These are phyloP conservation scores for Tulasnella sp. DNA, from an alignment of 768 basidiomycete species.

Conservation along the genomic window DNA sequence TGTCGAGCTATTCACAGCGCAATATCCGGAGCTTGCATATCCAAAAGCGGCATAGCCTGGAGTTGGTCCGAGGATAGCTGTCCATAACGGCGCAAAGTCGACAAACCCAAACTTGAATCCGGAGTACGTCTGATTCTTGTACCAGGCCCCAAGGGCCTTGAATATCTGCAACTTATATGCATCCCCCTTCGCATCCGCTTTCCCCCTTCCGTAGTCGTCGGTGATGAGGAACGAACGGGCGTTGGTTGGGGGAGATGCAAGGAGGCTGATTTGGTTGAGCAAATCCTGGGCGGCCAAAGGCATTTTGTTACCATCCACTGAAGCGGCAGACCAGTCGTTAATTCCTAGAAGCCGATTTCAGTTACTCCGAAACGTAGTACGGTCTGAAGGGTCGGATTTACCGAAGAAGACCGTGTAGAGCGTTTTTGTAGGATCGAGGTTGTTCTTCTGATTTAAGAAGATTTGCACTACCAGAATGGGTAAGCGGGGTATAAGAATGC, in stretches of 20 bases:
- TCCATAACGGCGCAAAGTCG: conserved; percentile 8
- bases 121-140: not conserved
- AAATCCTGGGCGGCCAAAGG: conserved; percentile 23
- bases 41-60: conserved; percentile 43
- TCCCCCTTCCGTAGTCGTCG: conserved; percentile 41
- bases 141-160: conserved; percentile 27
- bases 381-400: not conserved
- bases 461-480: conserved; percentile 30
- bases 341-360: conserved; percentile 41
- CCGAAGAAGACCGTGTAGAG: conserved; percentile 28
- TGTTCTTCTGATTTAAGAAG: conserved; percentile 38
- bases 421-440: conserved; percentile 38
- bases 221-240: conserved; percentile 41
- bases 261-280: conserved; percentile 36
- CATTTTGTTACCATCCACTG: conserved; percentile 12
- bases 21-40: conserved; percentile 34
- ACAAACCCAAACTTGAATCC: conserved; percentile 1
- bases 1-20: conserved; percentile 21
- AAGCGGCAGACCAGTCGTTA: conserved; percentile 31
- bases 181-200: conserved; percentile 33
- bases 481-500: no score
- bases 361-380: not conserved
- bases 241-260: conserved; percentile 42
- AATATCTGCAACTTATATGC: conserved; percentile 40
- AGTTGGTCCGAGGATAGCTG: conserved; percentile 31